These are phyloP conservation scores for Volvox africanus DNA, from an alignment of 139 green algal species.

Conservation along the genomic window DNA sequence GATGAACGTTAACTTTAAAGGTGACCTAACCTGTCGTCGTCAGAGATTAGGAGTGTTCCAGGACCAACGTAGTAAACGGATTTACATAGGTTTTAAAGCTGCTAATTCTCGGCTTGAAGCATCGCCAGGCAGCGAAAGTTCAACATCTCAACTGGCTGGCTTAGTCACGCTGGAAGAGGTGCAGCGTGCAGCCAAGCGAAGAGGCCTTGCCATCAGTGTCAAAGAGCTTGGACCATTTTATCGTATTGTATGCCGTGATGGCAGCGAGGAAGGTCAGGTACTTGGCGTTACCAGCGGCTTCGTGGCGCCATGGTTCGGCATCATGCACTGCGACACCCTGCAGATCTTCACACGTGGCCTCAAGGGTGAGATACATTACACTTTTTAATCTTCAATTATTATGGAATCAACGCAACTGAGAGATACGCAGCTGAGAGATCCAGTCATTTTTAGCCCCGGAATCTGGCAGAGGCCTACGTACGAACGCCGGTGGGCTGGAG, in stretches of 20 bases:
- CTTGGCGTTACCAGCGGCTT: slow-evolving; percentile 75
- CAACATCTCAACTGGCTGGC: not conserved
- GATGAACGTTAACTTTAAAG: not conserved
- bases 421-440: no score
- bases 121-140: not conserved
- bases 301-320: slow-evolving; percentile 64
- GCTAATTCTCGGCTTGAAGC: not conserved
- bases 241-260: slow-evolving; percentile 71
- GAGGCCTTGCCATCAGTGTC: slow-evolving; percentile 60
- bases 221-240: slow-evolving; percentile 76
- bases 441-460: no score
- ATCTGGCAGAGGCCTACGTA: no score
- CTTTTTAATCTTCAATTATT: no score
- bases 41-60: not conserved
- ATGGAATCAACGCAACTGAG: no score
- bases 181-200: slow-evolving; percentile 42
- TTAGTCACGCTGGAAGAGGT: slow-evolving; percentile 54
- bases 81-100: not conserved
- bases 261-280: not conserved
- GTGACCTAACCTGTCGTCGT: not conserved
- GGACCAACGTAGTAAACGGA: not conserved
- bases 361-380: slow-evolving; percentile 17
- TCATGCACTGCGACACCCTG: slow-evolving; percentile 89
- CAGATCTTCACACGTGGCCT: slow-evolving; percentile 77
- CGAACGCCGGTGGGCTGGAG: no score